Conservation (phyloP, 106 monocot species). For the Dioscorea alata region DNA sequence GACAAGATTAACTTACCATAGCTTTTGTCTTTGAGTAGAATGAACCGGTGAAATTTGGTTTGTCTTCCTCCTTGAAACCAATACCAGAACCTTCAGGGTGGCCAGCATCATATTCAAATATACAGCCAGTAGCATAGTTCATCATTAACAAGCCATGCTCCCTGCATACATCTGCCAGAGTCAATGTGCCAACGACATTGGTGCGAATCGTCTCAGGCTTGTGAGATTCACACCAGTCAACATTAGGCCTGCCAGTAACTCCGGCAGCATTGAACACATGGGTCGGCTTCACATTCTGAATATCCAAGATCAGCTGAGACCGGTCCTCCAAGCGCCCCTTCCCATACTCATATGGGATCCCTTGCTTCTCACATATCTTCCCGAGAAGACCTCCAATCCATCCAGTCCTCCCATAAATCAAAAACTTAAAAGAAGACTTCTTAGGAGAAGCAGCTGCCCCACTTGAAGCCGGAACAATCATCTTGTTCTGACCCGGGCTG, state of each 20-base stretch:
- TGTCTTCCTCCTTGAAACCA: conserved; percentile 28
- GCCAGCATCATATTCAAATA: conserved; percentile 19
- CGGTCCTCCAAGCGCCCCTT: conserved; percentile 19
- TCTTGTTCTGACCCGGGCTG: background rate
- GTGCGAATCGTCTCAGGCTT: conserved; percentile 17
- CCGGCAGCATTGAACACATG: conserved; percentile 28
- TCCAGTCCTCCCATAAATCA: conserved; percentile 22
- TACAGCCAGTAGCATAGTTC: conserved; percentile 26
- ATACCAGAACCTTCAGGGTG: conserved; percentile 21
- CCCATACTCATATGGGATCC: conserved; percentile 16
- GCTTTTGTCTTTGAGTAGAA: conserved; percentile 27
- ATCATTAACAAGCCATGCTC: conserved; percentile 19
- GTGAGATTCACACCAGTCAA: conserved; percentile 28
- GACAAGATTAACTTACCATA: conserved; percentile 7
- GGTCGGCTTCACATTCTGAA: conserved; percentile 23
- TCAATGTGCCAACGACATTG: conserved; percentile 21
- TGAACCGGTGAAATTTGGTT: conserved; percentile 19
- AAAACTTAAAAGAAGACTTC: conserved; percentile 6
- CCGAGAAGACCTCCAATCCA: conserved; percentile 23
- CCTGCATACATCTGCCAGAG: conserved; percentile 24
- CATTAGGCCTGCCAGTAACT: conserved; percentile 16
- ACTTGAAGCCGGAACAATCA: background rate
- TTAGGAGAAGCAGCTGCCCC: background rate
- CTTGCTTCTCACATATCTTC: conserved; percentile 27
- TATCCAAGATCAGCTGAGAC: conserved; percentile 10